phyloP scores from a whole-genome alignment of 257 asterid genomes.

The Solanum piurae region DNA sequence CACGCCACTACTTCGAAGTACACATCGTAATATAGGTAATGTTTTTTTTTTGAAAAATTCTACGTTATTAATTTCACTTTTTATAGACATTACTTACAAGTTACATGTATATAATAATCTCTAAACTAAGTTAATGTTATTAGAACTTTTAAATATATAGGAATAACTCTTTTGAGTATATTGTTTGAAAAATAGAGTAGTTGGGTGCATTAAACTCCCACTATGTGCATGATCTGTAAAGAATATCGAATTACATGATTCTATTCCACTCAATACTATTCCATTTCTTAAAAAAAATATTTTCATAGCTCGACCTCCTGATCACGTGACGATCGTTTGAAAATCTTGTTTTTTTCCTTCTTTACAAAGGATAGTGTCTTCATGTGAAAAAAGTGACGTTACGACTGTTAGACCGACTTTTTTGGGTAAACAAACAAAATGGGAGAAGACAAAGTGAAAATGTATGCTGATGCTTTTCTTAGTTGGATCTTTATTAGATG shows the following conservation, averaged over 20 bases:
- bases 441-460: background rate
- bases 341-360: background rate
- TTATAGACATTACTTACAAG: background rate
- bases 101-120: background rate
- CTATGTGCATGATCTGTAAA: accelerated
- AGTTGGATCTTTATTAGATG: background rate
- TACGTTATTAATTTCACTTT: background rate
- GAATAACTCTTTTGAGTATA: background rate
- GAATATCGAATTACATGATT: too few relatives aligned
- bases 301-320: accelerated
- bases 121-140: background rate
- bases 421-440: background rate
- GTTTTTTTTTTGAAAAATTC: background rate
- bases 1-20: background rate
- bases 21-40: background rate
- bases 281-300: accelerated
- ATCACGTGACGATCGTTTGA: background rate
- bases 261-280: accelerated
- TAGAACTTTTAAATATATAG: background rate
- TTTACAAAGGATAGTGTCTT: background rate
- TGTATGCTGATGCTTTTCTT: background rate
- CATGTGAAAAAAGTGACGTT: background rate
- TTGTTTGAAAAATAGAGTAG: too few relatives aligned
- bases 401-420: background rate
- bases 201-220: background rate